Evolutionary conservation across 2,329 filamentous ascomycete species (phyloP), one percentile per base, ranked within the genome.

Genomic region (Neurospora sp.): DNA sequence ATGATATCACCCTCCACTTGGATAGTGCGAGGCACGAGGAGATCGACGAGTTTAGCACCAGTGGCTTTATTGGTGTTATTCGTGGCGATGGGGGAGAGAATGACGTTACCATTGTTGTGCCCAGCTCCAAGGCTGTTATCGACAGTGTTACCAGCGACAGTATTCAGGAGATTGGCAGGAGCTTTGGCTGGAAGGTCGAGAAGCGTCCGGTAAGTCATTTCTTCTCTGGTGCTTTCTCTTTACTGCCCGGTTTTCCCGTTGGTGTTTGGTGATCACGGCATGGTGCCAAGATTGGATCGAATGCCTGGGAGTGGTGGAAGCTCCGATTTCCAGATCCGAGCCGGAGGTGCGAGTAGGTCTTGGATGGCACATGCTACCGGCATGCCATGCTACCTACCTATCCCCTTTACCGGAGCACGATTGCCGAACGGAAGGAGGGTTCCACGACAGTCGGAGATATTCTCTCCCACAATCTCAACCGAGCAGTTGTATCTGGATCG

Each of bases 41-140:
- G 79, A 88, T 99, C 72, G 95, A 99, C 77, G 95, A 99, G 84
- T 99, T 98, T 79, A 96, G 91, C 74, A 98, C 96, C 0, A 94
- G 91, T 73, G 95, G 93, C 0, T 98, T 99, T 80, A 91, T 98
- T 73, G 96, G 93, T 3, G 91, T 92, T 6, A 84, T 86, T 74
- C 85, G 85, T 69, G 83, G 88, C 62, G 87, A 85, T 3, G 84
- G 84, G 2, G 52, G 23, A 3, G 52, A 62, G 1, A 82, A 83
- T 4, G 81, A 86, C 38, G 83, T 91, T 11, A 95, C 91, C 8
- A 83, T 98, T 2, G 89, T 96, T 5, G 89, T 96, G n/a, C 94
- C 95, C 0, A 91, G 96, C 80, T 95, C 91, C 76, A 90, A 89
- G 77, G 93, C 90, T 76, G 92, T 96, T 52, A 97, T 98, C 78